Base-by-base conservation (phyloP, 768 basidiomycete species). In the Suillus decipiens region DNA sequence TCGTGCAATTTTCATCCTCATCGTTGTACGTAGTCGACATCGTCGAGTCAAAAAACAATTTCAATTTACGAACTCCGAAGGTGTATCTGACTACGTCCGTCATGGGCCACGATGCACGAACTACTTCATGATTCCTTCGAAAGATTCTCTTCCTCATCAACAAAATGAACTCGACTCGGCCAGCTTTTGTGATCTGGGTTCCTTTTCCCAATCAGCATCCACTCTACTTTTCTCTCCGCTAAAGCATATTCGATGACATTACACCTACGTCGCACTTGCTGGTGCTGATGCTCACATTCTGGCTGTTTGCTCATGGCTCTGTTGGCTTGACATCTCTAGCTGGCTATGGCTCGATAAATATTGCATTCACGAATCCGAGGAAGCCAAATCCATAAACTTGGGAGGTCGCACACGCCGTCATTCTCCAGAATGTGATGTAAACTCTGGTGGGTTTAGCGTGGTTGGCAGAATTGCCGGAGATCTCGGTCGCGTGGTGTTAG, bases 361-460 rank as follows among this genome's bases (percentile, higher is more conserved):
- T 74, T 85, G 94, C 54, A 90, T 99, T 51, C 96, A 99, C 75
- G 91, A 94, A 59, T 90, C 92, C 0, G 80, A 78, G 17, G 96
- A 99, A 71, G 87, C 94, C 64, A 80, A 81, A 63, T 75, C 84
- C 2, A 81, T n/a, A 86, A 61, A 99, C 86, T 8, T 59, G 70
- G 2, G 73, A 94, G 64, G 96, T 99, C 65, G 70, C 96, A 42
- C 76, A 79, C 67, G 92, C 92, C 0, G 95, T 99, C 60, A 58
- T 96, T 7, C 67, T 95, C 53, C 97, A 99, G 73, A 97, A 99
- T 64, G 70, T 83, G 24, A 69, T 96, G 8, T 96, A 99, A 77
- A 96, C 93, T 0, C 62, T 78, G 1, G 76, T 97, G 11, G 97
- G 93, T 1, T 73, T 83, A 14, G 74, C 84, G 36, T 91, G 88